These are phyloP conservation scores for Radiomyces spectabilis DNA, from an alignment of 192 early-diverging fungal genomes.

Conservation along the genomic window DNA sequence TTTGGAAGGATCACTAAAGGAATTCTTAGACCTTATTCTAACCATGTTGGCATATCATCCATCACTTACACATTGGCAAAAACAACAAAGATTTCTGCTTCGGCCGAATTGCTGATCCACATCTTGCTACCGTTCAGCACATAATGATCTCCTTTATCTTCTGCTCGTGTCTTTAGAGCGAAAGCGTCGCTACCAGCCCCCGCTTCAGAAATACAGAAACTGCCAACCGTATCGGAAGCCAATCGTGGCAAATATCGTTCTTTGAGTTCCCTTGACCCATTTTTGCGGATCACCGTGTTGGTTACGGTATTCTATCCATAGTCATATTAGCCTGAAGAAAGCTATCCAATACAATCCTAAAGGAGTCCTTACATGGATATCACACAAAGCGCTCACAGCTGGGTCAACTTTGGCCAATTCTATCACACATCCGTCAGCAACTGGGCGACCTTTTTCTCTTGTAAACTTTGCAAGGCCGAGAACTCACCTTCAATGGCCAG, in stretches of 20 bases:
- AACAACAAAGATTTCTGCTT: conserved; percentile 71
- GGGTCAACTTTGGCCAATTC: conserved; percentile 94
- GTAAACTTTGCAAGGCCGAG: no score
- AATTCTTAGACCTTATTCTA: neutral
- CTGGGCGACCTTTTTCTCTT: no score
- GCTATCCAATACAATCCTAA: neutral
- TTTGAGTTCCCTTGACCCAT: conserved; percentile 63
- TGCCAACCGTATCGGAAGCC: conserved; percentile 53
- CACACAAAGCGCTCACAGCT: conserved; percentile 79
- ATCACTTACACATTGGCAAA: conserved; percentile 24
- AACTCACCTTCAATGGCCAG: conserved; percentile 69
- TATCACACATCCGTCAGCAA: no score
- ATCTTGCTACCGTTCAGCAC: conserved; percentile 82
- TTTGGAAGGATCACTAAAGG: conserved; percentile 36
- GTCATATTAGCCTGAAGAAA: neutral
- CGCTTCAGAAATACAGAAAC: conserved; percentile 68
- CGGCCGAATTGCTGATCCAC: conserved; percentile 93
- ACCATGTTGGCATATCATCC: neutral
- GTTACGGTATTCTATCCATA: conserved; percentile 84
- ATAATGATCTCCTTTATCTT: conserved; percentile 82
- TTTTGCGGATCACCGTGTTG: conserved; percentile 84
- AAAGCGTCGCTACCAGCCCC: conserved; percentile 91
- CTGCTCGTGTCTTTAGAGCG: conserved; percentile 80
- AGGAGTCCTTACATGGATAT: conserved; percentile 57
- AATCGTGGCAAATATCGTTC: conserved; percentile 79